phyloP scores from a whole-genome alignment of 2,329 filamentous ascomycete genomes.

The Penicillium hesseltinei region DNA sequence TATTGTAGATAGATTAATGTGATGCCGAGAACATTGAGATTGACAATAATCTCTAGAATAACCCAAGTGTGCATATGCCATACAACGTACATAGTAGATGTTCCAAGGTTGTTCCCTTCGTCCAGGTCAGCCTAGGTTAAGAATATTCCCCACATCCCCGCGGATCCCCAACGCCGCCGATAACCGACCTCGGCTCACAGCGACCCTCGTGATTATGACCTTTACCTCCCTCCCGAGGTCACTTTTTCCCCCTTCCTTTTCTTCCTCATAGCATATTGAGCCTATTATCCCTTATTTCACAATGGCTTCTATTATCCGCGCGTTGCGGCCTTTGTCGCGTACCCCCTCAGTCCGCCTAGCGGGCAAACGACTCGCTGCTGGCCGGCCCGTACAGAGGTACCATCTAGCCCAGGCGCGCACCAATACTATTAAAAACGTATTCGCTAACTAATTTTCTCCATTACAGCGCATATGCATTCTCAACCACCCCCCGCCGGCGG shows the following conservation, averaged over 20 bases:
- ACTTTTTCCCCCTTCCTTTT: neutral
- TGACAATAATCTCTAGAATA: neutral
- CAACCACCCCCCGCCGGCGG: constrained; percentile 57
- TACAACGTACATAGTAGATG: too few relatives aligned
- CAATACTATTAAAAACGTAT: neutral
- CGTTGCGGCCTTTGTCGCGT: constrained; percentile 47
- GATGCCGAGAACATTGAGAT: too few relatives aligned
- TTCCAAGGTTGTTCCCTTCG: neutral
- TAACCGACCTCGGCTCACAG: constrained; percentile 23
- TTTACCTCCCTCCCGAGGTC: neutral
- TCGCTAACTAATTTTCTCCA: neutral
- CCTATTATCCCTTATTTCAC: constrained; percentile 14
- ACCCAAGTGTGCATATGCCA: too few relatives aligned
- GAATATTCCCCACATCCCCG: constrained; percentile 20
- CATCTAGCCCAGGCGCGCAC: neutral
- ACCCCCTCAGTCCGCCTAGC: constrained; percentile 41
- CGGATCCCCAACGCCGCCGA: constrained; percentile 23
- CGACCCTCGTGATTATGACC: constrained; percentile 20
- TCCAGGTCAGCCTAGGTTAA: constrained; percentile 4
- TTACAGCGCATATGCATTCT: constrained; percentile 54
- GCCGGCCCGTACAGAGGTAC: constrained; percentile 45
- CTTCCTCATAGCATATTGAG: constrained; percentile 1
- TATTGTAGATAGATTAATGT: neutral
- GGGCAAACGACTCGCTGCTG: constrained; percentile 38
- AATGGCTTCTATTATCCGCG: constrained; percentile 52